Evolutionary conservation across 1,284 basidiomycete genomes (phyloP).

Genomic region (Phylloporus sp.): DNA sequence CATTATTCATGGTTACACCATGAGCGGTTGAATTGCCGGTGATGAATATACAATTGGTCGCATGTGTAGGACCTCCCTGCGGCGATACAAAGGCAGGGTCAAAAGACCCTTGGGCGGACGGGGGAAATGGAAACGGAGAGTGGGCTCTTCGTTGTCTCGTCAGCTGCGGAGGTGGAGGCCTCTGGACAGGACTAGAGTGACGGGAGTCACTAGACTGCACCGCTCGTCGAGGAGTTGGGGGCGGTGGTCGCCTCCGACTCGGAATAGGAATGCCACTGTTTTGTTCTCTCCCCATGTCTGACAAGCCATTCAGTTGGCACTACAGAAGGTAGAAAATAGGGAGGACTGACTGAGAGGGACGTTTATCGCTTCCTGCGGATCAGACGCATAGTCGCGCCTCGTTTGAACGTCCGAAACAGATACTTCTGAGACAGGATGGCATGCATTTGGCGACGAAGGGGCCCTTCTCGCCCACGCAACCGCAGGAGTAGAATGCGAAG

Average conservation of each 20-base stretch:
- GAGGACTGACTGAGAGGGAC: slow-evolving; percentile 11
- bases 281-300: slow-evolving; percentile 7
- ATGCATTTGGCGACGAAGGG: slow-evolving; percentile 6
- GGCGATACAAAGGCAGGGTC: slow-evolving; percentile 2
- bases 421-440: background rate
- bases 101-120: background rate
- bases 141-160: background rate
- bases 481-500: background rate
- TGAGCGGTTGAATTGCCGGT: slow-evolving; percentile 3
- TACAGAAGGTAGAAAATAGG: background rate
- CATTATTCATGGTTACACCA: slow-evolving; percentile 26
- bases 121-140: background rate
- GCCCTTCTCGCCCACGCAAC: background rate
- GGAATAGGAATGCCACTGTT: background rate
- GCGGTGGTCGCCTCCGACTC: slow-evolving; percentile 12
- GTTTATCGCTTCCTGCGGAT: slow-evolving; percentile 8
- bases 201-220: background rate
- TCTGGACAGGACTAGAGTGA: too few species aligned
- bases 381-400: background rate
- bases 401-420: background rate
- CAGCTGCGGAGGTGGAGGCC: too few species aligned
- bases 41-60: slow-evolving; percentile 19
- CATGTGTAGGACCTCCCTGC: background rate
- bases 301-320: slow-evolving; percentile 7
- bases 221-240: slow-evolving; percentile 1